Evolutionary conservation across 352 stramenopile species (phyloP), one percentile per base, ranked within the genome.

Genomic region (Pythium guiyangense): DNA sequence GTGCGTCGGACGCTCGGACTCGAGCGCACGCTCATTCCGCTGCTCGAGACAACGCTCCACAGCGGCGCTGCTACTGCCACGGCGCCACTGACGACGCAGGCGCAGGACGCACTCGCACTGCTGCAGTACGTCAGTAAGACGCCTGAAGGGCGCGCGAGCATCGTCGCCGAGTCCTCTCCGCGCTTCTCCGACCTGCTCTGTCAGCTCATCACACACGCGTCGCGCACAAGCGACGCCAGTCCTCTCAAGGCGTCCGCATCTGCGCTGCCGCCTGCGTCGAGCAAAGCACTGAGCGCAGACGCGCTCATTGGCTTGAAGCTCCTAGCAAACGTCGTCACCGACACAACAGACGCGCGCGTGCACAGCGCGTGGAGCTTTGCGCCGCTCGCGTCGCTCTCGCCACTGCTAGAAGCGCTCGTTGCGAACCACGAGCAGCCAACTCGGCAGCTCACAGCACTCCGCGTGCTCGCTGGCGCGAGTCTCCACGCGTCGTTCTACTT

Each of bases 271-370:
- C 37, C 31, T 40, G 6, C 4, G 0, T 31, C 18, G 10, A 51
- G 43, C 6, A n/a, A 15, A 27, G n/a, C n/a, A 4, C 17, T 64
- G 20, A 71, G 17, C 25, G 25, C 20, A 2, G 14, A 63, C 50
- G 55, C 65, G 9, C 47, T 67, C 18, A 31, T 58, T 31, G 68
- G 72, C 9, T 52, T 84, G 10, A 86, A 84, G 48, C 52, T 87
- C 2, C 45, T 87, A 3, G 76, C 74, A 0, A 77, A 86, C 55
- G 25, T 86, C 4, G 55, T 87, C 31, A 69, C 44, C 17, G 69
- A 77, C 56, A 51, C 25, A 4, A 62, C 56, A 1, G 56, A 57
- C 1, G 56, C 72, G 15, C 69, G 62, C 6, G 63, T 65, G 10
- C 56, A 18, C 12, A 34, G 39, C 31, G 68, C 3, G 4, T 87